Evolutionary conservation across 2,329 filamentous ascomycete genomes (phyloP).

Genomic region (Ceratocystis diversiconidia): DNA sequence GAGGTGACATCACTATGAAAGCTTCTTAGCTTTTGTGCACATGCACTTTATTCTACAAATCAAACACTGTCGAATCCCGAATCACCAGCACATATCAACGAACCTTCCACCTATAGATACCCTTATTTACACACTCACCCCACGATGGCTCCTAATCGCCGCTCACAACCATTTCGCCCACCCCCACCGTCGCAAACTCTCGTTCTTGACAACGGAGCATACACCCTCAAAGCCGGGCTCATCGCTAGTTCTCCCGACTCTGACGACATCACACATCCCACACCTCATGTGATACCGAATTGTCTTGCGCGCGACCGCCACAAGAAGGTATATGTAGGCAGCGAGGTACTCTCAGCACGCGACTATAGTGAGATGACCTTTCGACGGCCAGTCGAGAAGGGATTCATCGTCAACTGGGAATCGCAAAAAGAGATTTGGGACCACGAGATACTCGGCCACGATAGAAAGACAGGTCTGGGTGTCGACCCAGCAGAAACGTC

Average conservation of each 20-base stretch:
- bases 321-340: slow-evolving; percentile 63
- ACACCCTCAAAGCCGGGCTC: slow-evolving; percentile 82
- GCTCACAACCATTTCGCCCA: slow-evolving; percentile 38
- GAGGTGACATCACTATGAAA: not conserved
- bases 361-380: slow-evolving; percentile 86
- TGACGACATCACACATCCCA: slow-evolving; percentile 26
- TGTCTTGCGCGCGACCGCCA: slow-evolving; percentile 74
- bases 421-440: slow-evolving; percentile 93
- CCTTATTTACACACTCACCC: not conserved
- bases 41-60: not conserved
- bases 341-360: slow-evolving; percentile 61
- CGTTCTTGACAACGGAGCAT: slow-evolving; percentile 84
- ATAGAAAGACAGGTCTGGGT: slow-evolving; percentile 40
- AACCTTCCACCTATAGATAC: no score
- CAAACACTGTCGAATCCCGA: not conserved
- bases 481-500: slow-evolving; percentile 73
- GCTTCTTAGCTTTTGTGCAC: not conserved
- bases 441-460: slow-evolving; percentile 59
- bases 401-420: slow-evolving; percentile 94
- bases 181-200: slow-evolving; percentile 53
- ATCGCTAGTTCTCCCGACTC: slow-evolving; percentile 32
- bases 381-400: slow-evolving; percentile 80
- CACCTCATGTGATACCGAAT: slow-evolving; percentile 66
- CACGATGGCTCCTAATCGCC: slow-evolving; percentile 35
- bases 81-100: no score